Conservation (phyloP, 2,329 filamentous ascomycete genomes). For the Penicillium janthinellum region DNA sequence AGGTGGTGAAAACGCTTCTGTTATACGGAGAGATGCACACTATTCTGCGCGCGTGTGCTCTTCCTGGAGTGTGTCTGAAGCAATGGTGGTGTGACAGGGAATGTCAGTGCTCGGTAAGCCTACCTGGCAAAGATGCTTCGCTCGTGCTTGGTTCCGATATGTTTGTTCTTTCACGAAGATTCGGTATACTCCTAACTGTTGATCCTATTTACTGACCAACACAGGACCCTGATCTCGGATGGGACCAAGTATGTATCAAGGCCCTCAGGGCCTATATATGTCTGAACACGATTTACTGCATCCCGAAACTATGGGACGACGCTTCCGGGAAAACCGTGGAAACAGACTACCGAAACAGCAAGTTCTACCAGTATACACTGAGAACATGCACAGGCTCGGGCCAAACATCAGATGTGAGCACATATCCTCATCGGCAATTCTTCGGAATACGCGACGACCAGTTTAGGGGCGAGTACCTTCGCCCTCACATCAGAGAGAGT, state of each 20-base stretch:
- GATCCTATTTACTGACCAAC: neutral
- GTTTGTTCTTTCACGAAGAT: neutral
- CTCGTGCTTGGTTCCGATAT: neutral
- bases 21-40: slow-evolving; percentile 13
- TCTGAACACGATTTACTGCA: slow-evolving; percentile 9
- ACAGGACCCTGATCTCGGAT: slow-evolving; percentile 4
- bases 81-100: neutral
- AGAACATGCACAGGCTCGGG: neutral
- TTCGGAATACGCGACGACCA: slow-evolving; percentile 1
- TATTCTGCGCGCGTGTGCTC: slow-evolving; percentile 10
- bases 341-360: slow-evolving; percentile 11
- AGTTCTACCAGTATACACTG: slow-evolving; percentile 9
- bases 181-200: neutral
- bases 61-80: neutral
- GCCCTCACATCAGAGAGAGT: neutral
- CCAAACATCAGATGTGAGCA: neutral
- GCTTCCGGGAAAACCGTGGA: neutral
- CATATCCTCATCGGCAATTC: slow-evolving; percentile 9
- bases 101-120: neutral
- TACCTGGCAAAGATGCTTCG: neutral
- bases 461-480: neutral
- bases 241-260: slow-evolving; percentile 6
- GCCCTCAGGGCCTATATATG: slow-evolving; percentile 10
- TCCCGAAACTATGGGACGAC: slow-evolving; percentile 7
- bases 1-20: slow-evolving; percentile 12